phyloP scores from a whole-genome alignment of 441 rosid species.

The Eutrema salsugineum region DNA sequence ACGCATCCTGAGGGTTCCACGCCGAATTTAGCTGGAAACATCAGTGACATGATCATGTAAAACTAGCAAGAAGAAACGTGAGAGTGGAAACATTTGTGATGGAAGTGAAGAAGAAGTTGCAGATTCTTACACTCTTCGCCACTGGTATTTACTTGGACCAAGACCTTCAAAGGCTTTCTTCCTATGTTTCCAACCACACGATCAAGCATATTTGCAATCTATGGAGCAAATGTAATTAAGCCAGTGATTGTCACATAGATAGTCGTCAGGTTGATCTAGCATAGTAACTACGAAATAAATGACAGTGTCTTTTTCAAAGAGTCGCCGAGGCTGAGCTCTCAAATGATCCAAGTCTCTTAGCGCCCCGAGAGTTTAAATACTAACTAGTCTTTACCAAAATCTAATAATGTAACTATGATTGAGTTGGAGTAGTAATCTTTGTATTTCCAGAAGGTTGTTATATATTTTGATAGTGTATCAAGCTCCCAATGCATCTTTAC shows the following conservation, averaged over 20 bases:
- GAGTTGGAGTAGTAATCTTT: background rate
- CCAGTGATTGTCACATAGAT: background rate
- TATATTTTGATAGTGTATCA: background rate
- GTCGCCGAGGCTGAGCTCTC: background rate
- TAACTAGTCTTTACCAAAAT: background rate
- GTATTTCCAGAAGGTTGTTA: background rate
- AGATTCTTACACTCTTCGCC: constrained; percentile 89
- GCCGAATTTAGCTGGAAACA: constrained; percentile 77
- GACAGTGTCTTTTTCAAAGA: background rate
- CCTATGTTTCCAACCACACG: constrained; percentile 61
- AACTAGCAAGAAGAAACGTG: background rate
- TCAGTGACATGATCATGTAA: background rate
- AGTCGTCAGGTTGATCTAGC: background rate
- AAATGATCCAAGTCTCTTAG: background rate
- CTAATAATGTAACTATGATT: background rate
- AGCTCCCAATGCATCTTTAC: background rate
- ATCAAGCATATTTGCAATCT: constrained; percentile 90
- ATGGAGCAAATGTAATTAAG: constrained; percentile 14
- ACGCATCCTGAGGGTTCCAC: constrained; percentile 83
- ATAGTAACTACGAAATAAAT: background rate
- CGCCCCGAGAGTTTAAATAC: background rate
- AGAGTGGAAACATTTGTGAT: background rate
- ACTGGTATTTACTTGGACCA: constrained; percentile 95
- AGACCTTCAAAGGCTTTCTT: constrained; percentile 77
- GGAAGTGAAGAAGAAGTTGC: background rate